Percentiles rank a stretch among this genome's conserved stretches.
Conservation (phyloP, 2,329 filamentous ascomycete species). For the Hymenoscyphus fructigenus region DNA sequence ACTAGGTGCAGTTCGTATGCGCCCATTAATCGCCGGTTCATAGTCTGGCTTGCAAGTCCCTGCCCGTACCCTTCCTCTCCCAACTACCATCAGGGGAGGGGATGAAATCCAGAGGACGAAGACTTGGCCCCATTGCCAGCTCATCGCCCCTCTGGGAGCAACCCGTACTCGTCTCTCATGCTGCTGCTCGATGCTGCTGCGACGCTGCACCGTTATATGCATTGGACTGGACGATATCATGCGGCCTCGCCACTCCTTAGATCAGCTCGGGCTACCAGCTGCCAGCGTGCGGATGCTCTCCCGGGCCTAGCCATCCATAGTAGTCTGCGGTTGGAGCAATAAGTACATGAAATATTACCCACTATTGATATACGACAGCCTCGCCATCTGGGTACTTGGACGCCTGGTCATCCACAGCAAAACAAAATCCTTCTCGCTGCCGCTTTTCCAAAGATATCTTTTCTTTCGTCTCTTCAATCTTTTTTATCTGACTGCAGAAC, state of each 20-base stretch:
- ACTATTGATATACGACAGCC: conserved; percentile 8
- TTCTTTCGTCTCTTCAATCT: background rate
- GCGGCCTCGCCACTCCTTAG: conserved; percentile 1
- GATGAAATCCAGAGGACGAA: background rate
- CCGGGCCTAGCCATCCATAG: background rate
- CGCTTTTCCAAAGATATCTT: conserved; percentile 1
- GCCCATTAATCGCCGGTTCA: background rate
- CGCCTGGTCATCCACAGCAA: background rate
- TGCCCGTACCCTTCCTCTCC: background rate
- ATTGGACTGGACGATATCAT: conserved; percentile 1
- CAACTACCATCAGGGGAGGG: background rate
- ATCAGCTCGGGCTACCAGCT: conserved; percentile 1
- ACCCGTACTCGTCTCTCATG: background rate
- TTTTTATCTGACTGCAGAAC: background rate
- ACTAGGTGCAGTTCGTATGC: background rate
- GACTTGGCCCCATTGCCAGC: background rate
- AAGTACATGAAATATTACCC: background rate
- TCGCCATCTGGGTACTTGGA: background rate
- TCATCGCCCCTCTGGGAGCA: background rate
- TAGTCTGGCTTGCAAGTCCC: background rate
- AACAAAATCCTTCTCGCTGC: background rate
- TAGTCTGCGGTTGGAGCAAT: background rate
- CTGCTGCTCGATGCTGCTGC: background rate
- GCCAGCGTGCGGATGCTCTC: background rate
- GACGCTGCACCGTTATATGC: background rate